Conservation (phyloP, 768 basidiomycete genomes). For the Sporobolomyces pararoseus region DNA sequence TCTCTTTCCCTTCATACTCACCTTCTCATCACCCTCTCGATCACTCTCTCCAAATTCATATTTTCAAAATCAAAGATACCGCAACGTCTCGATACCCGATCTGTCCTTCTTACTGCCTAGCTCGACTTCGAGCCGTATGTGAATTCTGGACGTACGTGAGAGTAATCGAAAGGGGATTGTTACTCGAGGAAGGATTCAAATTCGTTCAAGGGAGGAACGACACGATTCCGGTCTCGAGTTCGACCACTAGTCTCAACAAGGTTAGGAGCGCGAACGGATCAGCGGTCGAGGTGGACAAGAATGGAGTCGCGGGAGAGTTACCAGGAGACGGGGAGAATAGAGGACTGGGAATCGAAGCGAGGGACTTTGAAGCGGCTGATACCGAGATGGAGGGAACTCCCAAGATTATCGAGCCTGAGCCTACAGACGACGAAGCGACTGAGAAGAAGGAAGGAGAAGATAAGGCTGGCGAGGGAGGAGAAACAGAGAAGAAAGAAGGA, state of each 20-base stretch:
- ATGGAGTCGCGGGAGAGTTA: not conserved
- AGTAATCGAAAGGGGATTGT: slow-evolving; percentile 41
- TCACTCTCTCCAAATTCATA: slow-evolving; percentile 40
- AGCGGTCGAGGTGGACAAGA: not conserved
- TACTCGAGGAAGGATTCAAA: slow-evolving; percentile 43
- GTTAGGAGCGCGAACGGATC: not conserved
- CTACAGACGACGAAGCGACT: too few species aligned
- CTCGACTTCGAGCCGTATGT: slow-evolving; percentile 45
- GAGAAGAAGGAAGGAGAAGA: slow-evolving; percentile 62
- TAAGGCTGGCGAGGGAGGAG: slow-evolving; percentile 70
- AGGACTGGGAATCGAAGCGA: slow-evolving; percentile 29
- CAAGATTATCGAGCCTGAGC: slow-evolving; percentile 28
- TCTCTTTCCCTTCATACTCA: slow-evolving; percentile 24
- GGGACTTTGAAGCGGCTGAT: slow-evolving; percentile 35
- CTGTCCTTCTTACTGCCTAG: slow-evolving; percentile 45
- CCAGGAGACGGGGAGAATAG: not conserved
- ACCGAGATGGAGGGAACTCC: slow-evolving; percentile 52
- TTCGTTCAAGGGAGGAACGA: slow-evolving; percentile 30
- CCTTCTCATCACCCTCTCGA: slow-evolving; percentile 33
- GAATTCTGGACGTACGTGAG: slow-evolving; percentile 47
- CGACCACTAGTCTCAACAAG: slow-evolving; percentile 2
- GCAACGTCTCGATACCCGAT: slow-evolving; percentile 37
- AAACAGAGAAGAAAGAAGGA: slow-evolving; percentile 50
- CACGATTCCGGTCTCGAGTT: slow-evolving; percentile 11
- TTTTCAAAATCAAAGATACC: slow-evolving; percentile 42